phyloP scores from a whole-genome alignment of 495 filamentous ascomycete genomes.

The Daldinia loculata region DNA sequence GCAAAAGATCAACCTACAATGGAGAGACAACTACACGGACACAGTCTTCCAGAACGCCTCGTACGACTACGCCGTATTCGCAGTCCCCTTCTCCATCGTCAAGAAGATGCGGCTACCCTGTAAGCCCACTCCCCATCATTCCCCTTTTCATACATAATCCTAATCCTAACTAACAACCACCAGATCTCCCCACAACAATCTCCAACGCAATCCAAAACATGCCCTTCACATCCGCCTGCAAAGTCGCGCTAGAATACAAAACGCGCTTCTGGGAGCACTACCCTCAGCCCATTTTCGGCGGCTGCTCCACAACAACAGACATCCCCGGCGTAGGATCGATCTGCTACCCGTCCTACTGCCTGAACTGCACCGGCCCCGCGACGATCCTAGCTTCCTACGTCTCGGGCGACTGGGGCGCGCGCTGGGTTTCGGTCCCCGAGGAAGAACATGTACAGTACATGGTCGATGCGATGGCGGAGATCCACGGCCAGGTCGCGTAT shows the following conservation, averaged over 20 bases:
- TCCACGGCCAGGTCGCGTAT: conserved; percentile 65
- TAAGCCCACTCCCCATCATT: conserved; percentile 6
- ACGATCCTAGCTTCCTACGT: conserved; percentile 68
- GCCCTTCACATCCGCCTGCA: conserved; percentile 67
- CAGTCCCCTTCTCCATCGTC: conserved; percentile 68
- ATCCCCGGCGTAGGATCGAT: conserved; percentile 66
- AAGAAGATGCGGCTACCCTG: conserved; percentile 61
- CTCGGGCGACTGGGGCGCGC: conserved; percentile 55
- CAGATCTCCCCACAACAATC: conserved; percentile 51
- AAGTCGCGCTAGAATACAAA: conserved; percentile 69
- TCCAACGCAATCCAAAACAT: conserved; percentile 67
- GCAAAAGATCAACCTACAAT: conserved; percentile 59
- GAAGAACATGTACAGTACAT: conserved; percentile 65
- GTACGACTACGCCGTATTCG: conserved; percentile 72
- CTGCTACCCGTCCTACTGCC: conserved; percentile 71
- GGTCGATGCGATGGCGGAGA: conserved; percentile 66
- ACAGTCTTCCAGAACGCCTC: conserved; percentile 56
- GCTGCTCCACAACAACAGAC: conserved; percentile 63
- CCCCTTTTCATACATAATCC: not conserved
- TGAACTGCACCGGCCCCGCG: conserved; percentile 69
- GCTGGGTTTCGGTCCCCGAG: conserved; percentile 55
- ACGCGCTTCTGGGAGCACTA: conserved; percentile 76
- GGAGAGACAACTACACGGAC: conserved; percentile 54
- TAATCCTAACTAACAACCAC: not conserved
- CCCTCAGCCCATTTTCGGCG: conserved; percentile 67